Base-by-base conservation (phyloP, 2,329 filamentous ascomycete genomes). In the Fusarium caatingaense region DNA sequence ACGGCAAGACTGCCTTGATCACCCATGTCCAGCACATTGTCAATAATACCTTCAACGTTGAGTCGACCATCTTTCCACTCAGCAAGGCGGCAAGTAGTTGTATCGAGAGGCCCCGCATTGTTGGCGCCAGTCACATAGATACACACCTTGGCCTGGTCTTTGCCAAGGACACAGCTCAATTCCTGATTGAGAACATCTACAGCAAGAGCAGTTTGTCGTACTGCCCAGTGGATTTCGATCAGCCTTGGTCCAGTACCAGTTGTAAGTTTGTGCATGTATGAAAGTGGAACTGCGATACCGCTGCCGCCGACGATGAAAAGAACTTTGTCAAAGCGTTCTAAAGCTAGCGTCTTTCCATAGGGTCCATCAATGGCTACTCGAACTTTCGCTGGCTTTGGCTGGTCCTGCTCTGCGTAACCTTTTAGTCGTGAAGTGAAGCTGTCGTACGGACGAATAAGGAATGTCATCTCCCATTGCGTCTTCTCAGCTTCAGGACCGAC, bases 401-500 rank as follows among this genome's bases (percentile, higher is more conserved):
- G 21, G 5, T 46, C 45, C 6, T 13, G 12, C 7, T 46, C 51
- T 1, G 60, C 40, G 20, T 50, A 47, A 2, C 16, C 11, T 4
- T 23, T 58, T 5, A 64, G 12, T 6, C 61, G 16, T 0, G 70
- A 67, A 0, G 82, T 85, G 68, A 84, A 84, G 63, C 82, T 77
- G 53, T 83, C 78, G 66, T 84, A 84, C 0, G 83, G 83, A 0
- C 83, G 75, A 46, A 85, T 81, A 21, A 85, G 76, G 57, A 85
- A 84, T 1, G 77, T 77, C 76, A 84, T 80, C 18, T 55, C 28
- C 16, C 41, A 50, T 0, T 37, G 21, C 7, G 11, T 16, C 28
- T 44, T 44, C 10, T 45, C 18, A 3, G 10, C 8, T 16, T 27
- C 5, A 12, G 4, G 13, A 6, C 5, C 23, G 5, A 3, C 15